phyloP scores from a whole-genome alignment of 345 rosid genomes.

The Aethionema arabicum region DNA sequence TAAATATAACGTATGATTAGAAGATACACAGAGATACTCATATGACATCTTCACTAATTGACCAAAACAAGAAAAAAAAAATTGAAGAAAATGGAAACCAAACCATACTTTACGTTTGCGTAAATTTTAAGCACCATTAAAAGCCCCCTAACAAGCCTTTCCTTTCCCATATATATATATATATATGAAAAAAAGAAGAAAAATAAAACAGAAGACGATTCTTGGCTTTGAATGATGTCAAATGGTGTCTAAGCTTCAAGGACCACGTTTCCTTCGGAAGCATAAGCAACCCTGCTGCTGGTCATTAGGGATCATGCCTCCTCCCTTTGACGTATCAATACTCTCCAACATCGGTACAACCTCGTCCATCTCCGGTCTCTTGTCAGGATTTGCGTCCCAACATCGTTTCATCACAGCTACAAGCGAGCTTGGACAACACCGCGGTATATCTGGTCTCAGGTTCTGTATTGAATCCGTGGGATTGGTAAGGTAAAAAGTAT shows the following conservation, averaged over 20 bases:
- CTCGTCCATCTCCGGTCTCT: slow-evolving; percentile 97
- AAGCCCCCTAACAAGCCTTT: slow-evolving; percentile 31
- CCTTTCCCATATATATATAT: neutral
- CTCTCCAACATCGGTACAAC: slow-evolving; percentile 89
- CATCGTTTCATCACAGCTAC: slow-evolving; percentile 93
- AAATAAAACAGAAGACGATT: slow-evolving; percentile 2
- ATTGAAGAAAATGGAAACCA: slow-evolving; percentile 32
- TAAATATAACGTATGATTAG: slow-evolving; percentile 3
- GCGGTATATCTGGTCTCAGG: slow-evolving; percentile 94
- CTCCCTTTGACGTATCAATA: slow-evolving; percentile 83
- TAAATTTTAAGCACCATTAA: slow-evolving; percentile 28
- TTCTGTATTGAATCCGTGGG: slow-evolving; percentile 47
- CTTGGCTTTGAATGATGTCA: slow-evolving; percentile 20
- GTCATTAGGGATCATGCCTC: slow-evolving; percentile 95
- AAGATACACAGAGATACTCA: slow-evolving; percentile 8
- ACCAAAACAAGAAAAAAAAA: slow-evolving; percentile 27
- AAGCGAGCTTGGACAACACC: slow-evolving; percentile 90
- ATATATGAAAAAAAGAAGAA: neutral
- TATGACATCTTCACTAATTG: slow-evolving; percentile 12
- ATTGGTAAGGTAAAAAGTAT: too few species aligned
- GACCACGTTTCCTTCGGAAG: slow-evolving; percentile 82
- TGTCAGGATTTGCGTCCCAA: slow-evolving; percentile 96
- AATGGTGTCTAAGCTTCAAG: slow-evolving; percentile 43
- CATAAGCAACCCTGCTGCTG: slow-evolving; percentile 85
- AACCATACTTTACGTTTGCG: slow-evolving; percentile 15